Percentiles rank a stretch among this genome's conserved stretches.
phyloP scores from a whole-genome alignment of 75 land plant species.

The Isoetes taiwanensis region DNA sequence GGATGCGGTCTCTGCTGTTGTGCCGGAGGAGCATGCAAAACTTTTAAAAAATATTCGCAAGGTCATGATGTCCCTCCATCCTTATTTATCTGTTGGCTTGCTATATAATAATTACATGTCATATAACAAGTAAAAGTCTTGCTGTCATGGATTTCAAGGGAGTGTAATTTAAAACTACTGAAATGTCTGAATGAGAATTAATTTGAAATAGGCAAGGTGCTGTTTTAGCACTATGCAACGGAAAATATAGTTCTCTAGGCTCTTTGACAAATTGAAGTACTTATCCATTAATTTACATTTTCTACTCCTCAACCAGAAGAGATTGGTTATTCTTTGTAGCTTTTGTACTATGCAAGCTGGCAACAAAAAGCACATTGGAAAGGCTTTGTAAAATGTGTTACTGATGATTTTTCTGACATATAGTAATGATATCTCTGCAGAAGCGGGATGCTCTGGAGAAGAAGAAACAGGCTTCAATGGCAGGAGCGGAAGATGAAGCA shows the following conservation, averaged over 20 bases:
- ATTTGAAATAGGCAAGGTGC: too few relatives aligned
- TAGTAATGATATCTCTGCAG: constrained; percentile 17
- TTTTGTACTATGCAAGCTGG: background rate
- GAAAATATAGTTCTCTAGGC: too few relatives aligned
- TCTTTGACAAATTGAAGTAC: too few relatives aligned
- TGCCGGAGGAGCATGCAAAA: constrained; percentile 92
- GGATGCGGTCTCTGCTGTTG: constrained; percentile 73
- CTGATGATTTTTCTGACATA: background rate
- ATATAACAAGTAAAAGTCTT: background rate
- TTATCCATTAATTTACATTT: too few relatives aligned
- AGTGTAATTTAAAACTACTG: too few relatives aligned
- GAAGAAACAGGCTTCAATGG: constrained; percentile 31
- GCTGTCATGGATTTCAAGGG: background rate
- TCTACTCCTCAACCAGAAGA: too few relatives aligned
- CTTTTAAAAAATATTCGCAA: constrained; percentile 83
- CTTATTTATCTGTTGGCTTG: background rate
- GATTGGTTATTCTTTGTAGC: background rate
- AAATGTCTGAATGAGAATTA: too few relatives aligned
- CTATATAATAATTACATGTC: background rate
- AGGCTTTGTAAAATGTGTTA: background rate
- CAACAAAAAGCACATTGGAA: too few relatives aligned
- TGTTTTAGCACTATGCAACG: too few relatives aligned
- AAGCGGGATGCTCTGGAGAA: constrained; percentile 51
- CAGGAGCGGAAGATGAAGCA: constrained; percentile 32
- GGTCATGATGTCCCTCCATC: constrained; percentile 21